Base-by-base conservation (phyloP, 768 basidiomycete species). In the Leccinum obscurum region DNA sequence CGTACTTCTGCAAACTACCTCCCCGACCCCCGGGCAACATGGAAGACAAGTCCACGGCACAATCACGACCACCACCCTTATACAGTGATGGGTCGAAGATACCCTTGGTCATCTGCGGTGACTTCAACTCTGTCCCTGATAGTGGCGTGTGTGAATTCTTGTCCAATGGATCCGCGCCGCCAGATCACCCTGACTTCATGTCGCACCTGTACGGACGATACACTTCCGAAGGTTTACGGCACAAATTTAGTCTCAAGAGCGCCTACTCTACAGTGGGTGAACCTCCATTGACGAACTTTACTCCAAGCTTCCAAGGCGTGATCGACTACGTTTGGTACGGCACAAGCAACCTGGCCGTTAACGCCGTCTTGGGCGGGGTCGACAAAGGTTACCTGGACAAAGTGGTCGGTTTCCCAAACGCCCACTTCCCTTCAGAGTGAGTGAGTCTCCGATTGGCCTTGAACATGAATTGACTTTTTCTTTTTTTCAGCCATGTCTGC, bases 251-350 rank as follows among this genome's bases (percentile, higher is more conserved):
- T 13, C 78, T 98, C 68, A 91, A 90, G 84, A 93, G 88, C 72
- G 88, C 93, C 10, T 97, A 98, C 70, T 81, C 87, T 2, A 77
- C 75, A 49, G 71, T 69, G 10, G 83, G 81, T 22, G 86, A 87
- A 68, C 70, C 88, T 39, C 81, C 87, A 44, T 74, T 95, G 76
- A 99, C 97, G 55, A 98, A 99, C 72, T 89, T 86, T 68, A 93
- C 91, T 20, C 91, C 97, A 6, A 86, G 85, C 60, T 98, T 90
- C 81, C 84, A 84, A 65, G 95, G 90, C 49, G 82, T 84, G 56
- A 83, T 99, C 65, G 97, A 99, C 76, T 95, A 98, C 72, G 83
- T 99, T 68, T 99, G 94, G 91, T 95, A 92, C 74, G 85, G 89
- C 60, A 83, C 85, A 0, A 77, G 80, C 53, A 92, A 85, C 61